Base-by-base conservation (phyloP, 23 red algal species). In the Cyanidiococcus yangmingshanensis region DNA sequence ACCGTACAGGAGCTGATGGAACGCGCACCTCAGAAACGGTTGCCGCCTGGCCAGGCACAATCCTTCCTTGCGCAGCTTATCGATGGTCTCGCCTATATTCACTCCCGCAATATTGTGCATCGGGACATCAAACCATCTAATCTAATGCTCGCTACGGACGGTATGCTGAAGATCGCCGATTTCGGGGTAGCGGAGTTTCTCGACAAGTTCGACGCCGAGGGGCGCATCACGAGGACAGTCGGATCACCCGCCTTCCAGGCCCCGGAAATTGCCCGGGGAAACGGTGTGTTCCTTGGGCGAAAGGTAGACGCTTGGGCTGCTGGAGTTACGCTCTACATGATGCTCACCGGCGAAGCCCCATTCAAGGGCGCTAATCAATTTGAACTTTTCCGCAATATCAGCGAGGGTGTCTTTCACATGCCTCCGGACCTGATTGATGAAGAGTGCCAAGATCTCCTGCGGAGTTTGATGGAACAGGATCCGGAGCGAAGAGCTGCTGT, bases 131-230 rank as follows among this genome's bases (percentile, higher is more conserved):
- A 98, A 76, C 94, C 94, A 3, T 76, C 85, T 39, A 98, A 98
- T 74, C 68, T 91, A 57, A 91, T 98, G 85, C 75, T 98, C 29
- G 90, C 84, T 38, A 84, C 88, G 37, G 74, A 89, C 36, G 82
- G 83, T 3, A 75, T 82, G 30, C 39, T 98, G 37, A 98, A 91
- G 77, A 84, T 98, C 45, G 82, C 94, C 15, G 94, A 98, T 77
- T 98, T 98, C 82, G 94, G 94, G 33, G 94, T 98, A 33, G 87
- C 94, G 37, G 94, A 98, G 54, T 89, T 88, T 76, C 81, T 98
- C 37, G 82, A 98, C 74, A 84, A 83, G 58, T 98, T 90, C 84
- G 84, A 77, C 34, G 84, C 71, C 57, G 75, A 80, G 2, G 94
- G 90, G 30, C 81, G 76, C 41, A 88, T 91, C 31, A 89, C 88